Evolutionary conservation across 2,329 filamentous ascomycete genomes (phyloP).

Genomic region (Talaromyces sp.): DNA sequence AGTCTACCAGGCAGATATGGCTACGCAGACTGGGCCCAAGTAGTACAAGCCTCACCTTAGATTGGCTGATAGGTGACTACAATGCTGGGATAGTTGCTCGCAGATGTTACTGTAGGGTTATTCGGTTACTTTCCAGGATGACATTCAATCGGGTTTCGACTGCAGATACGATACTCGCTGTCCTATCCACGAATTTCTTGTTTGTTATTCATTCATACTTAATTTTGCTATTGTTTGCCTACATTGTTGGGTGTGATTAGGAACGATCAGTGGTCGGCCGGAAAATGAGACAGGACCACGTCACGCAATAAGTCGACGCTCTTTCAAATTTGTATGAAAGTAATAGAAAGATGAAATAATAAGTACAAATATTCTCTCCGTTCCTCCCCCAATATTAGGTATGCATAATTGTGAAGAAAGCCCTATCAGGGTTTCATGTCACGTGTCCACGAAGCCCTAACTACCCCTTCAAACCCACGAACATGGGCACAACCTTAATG

Average conservation of each 20-base stretch:
- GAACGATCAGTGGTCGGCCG: neutral
- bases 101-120: neutral
- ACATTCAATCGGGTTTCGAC: neutral
- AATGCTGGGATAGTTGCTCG: neutral
- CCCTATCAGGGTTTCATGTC: neutral
- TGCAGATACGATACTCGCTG: neutral
- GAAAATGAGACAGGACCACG: neutral
- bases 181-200: neutral
- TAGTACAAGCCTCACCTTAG: conserved; percentile 34
- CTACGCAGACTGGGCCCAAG: conserved; percentile 47
- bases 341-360: neutral
- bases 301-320: neutral
- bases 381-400: neutral
- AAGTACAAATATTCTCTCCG: neutral
- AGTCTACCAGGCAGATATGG: conserved; percentile 47
- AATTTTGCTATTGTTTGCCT: neutral
- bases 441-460: neutral
- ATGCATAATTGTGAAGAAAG: neutral
- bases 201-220: neutral
- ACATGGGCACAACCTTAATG: neutral
- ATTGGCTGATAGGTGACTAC: neutral
- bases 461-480: neutral
- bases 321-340: neutral
- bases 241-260: neutral
- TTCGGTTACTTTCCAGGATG: neutral